These are phyloP conservation scores for Xerocomus nothofagi DNA, from an alignment of 1,284 basidiomycete genomes.

Conservation along the genomic window DNA sequence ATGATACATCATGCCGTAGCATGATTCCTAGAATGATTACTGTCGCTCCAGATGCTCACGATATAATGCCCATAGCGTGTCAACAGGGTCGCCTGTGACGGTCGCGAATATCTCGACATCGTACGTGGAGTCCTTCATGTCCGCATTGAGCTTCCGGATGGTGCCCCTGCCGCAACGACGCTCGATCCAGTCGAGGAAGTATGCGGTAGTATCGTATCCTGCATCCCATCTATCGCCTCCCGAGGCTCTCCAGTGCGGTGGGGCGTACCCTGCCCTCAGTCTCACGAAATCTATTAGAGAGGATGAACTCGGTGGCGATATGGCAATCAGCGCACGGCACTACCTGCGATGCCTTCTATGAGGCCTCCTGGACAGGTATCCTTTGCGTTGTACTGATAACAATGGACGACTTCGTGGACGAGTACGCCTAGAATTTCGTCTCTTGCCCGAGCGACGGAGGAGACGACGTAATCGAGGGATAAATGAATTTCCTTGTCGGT, in stretches of 20 bases:
- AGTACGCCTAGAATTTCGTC: conserved; percentile 69
- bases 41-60: conserved; percentile 37
- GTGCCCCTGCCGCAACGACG: conserved; percentile 51
- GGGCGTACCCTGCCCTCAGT: conserved; percentile 51
- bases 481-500: conserved; percentile 71
- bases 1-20: not conserved
- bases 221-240: conserved; percentile 62
- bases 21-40: conserved; percentile 9
- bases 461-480: conserved; percentile 59
- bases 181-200: conserved; percentile 73
- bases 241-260: conserved; percentile 63
- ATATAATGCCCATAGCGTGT: conserved; percentile 58
- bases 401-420: conserved; percentile 69
- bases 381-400: conserved; percentile 65
- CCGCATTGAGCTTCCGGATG: conserved; percentile 54
- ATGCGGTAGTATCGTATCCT: conserved; percentile 69
- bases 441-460: conserved; percentile 43
- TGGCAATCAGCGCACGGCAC: conserved; percentile 7
- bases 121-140: conserved; percentile 51
- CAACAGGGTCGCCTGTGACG: conserved; percentile 51
- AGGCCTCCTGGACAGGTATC: conserved; percentile 63
- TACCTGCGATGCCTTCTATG: conserved; percentile 74
- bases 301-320: conserved; percentile 1
- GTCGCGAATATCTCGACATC: conserved; percentile 50
- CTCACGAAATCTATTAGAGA: conserved; percentile 62